These are phyloP conservation scores for Aspergillus indologenus DNA, from an alignment of 495 filamentous ascomycete species.

Conservation along the genomic window DNA sequence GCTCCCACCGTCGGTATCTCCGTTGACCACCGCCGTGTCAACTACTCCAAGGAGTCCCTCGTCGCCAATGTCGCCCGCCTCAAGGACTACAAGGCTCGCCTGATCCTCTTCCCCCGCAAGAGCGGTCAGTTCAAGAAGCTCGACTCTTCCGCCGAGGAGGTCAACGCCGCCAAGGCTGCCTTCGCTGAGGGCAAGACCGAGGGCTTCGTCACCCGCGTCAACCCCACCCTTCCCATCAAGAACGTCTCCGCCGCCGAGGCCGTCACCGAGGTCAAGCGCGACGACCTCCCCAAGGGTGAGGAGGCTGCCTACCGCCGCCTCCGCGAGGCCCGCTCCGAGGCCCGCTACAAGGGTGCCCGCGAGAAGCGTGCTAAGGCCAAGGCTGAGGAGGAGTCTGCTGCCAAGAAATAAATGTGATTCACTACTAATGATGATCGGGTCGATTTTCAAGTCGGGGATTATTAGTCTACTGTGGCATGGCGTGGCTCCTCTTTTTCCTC, in stretches of 20 bases:
- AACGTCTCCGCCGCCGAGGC: constrained; percentile 55
- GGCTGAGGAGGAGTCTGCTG: constrained; percentile 80
- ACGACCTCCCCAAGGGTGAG: constrained; percentile 69
- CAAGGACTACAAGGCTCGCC: constrained; percentile 87
- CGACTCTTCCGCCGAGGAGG: constrained; percentile 83
- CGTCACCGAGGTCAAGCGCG: constrained; percentile 76
- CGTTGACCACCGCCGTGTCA: constrained; percentile 93
- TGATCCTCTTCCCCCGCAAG: constrained; percentile 98
- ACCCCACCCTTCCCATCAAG: constrained; percentile 64
- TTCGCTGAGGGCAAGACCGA: constrained; percentile 51
- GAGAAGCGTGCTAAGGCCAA: constrained; percentile 94
- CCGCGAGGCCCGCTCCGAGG: constrained; percentile 81
- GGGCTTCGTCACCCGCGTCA: constrained; percentile 53
- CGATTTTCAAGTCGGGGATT: constrained; percentile 42
- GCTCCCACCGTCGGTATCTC: constrained; percentile 94
- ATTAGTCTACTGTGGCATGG: constrained; percentile 45
- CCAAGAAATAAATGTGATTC: constrained; percentile 80
- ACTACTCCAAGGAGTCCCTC: constrained; percentile 92
- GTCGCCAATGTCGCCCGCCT: constrained; percentile 92
- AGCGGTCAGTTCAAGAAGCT: constrained; percentile 84
- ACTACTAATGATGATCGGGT: constrained; percentile 48
- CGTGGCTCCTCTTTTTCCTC: constrained; percentile 31
- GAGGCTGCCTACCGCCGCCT: constrained; percentile 83
- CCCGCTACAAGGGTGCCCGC: constrained; percentile 73
- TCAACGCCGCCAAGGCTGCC: constrained; percentile 65